A percentile compares a stretch with the other conserved stretches of the same genome.
phyloP scores from a whole-genome alignment of 129 eudicot genomes.

The Silybum marianum region DNA sequence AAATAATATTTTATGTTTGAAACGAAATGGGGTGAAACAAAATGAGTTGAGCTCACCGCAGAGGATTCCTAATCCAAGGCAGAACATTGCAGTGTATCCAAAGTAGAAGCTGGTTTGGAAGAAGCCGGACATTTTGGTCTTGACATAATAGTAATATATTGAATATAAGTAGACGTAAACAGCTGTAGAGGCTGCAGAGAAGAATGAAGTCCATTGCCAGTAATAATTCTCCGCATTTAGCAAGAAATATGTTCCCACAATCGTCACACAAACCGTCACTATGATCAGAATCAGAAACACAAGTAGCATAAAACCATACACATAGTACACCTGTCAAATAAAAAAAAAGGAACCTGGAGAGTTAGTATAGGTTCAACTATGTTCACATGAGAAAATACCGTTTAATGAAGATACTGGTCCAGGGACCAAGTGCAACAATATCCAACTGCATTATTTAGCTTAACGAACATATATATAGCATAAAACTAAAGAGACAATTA shows the following conservation, averaged over 20 bases:
- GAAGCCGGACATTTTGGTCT: slow-evolving; percentile 95
- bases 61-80: slow-evolving; percentile 85
- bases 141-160: slow-evolving; percentile 74
- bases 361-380: slow-evolving; percentile 6
- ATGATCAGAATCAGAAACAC: slow-evolving; percentile 77
- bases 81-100: slow-evolving; percentile 88
- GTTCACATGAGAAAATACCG: not conserved
- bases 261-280: slow-evolving; percentile 87
- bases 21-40: not conserved
- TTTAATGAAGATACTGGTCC: not conserved
- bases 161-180: slow-evolving; percentile 80
- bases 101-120: slow-evolving; percentile 94
- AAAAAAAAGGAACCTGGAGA: not conserved
- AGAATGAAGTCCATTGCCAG: slow-evolving; percentile 97
- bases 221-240: slow-evolving; percentile 89
- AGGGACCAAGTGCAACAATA: not conserved
- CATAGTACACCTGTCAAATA: slow-evolving; percentile 72
- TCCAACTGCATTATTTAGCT: not conserved
- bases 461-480: not conserved
- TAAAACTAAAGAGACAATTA: not conserved
- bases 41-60: slow-evolving; percentile 52
- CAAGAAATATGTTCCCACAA: slow-evolving; percentile 87
- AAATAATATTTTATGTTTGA: not conserved
- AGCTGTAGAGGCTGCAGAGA: slow-evolving; percentile 90
- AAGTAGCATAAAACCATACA: slow-evolving; percentile 96